Evolutionary conservation across 768 basidiomycete species (phyloP).

Genomic region (Favolaschia claudopus): DNA sequence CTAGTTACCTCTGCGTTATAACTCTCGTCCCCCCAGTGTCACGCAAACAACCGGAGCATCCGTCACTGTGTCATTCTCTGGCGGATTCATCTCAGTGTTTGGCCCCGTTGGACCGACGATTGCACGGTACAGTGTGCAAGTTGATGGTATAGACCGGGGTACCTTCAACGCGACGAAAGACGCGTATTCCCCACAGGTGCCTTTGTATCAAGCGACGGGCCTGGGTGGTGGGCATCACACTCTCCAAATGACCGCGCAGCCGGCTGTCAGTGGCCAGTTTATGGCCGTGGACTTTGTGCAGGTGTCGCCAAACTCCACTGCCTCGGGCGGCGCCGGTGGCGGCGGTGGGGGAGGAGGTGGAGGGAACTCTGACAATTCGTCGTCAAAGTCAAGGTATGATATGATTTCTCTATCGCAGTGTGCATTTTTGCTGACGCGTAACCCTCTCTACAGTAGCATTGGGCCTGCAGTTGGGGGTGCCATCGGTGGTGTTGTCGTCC

Average conservation of each 20-base stretch:
- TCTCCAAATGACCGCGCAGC: conserved; percentile 21
- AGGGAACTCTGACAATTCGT: too few relatives aligned
- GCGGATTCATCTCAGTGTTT: conserved; percentile 10
- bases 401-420: background rate
- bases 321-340: background rate
- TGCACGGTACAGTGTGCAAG: conserved; percentile 5
- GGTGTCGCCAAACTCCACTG: background rate
- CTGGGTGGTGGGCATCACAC: conserved; percentile 30
- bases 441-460: conserved; percentile 1
- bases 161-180: conserved; percentile 23
- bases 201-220: conserved; percentile 16
- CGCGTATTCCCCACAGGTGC: conserved; percentile 17
- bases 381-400: conserved; percentile 5
- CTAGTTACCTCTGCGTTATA: background rate
- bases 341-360: too few relatives aligned
- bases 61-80: conserved; percentile 4
- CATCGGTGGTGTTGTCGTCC: conserved; percentile 14
- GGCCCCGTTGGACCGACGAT: conserved; percentile 20
- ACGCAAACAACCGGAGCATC: conserved; percentile 9
- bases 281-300: conserved; percentile 20
- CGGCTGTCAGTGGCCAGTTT: conserved; percentile 7
- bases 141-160: conserved; percentile 2
- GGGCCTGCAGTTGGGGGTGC: conserved; percentile 15
- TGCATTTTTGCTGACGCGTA: background rate
- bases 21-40: background rate